A percentile compares a stretch with the other conserved stretches of the same genome.
phyloP scores from a whole-genome alignment of 164 flowering plant genomes.

The Macadamia tetraphylla region DNA sequence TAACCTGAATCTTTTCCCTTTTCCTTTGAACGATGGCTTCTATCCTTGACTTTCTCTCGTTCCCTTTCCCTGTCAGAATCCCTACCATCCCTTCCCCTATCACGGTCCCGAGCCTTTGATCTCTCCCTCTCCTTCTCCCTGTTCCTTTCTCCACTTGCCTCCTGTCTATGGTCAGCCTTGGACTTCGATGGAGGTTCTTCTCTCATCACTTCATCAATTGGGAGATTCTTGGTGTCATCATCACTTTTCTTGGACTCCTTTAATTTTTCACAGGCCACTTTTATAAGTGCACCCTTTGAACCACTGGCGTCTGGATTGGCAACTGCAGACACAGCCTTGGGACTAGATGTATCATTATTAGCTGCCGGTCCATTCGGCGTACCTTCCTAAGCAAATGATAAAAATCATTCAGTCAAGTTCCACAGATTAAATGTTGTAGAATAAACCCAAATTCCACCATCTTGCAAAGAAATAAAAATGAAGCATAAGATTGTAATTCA shows the following conservation, averaged over 20 bases:
- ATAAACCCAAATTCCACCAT: not conserved
- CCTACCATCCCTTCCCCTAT: conserved; percentile 39
- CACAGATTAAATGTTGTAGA: not conserved
- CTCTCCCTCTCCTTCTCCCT: conserved; percentile 54
- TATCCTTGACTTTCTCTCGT: conserved; percentile 53
- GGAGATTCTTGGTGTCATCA: conserved; percentile 42
- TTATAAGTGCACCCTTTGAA: conserved; percentile 37
- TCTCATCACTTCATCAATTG: conserved; percentile 42
- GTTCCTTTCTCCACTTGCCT: conserved; percentile 46
- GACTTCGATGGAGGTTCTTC: conserved; percentile 42
- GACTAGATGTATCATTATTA: conserved; percentile 21
- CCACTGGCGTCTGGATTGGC: conserved; percentile 37
- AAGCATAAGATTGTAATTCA: conserved; percentile 11
- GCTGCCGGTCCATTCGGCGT: conserved; percentile 26
- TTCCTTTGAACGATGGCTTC: conserved; percentile 66
- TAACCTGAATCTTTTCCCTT: conserved; percentile 56
- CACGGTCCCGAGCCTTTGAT: conserved; percentile 16
- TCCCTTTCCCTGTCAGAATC: conserved; percentile 63
- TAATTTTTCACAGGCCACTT: conserved; percentile 41
- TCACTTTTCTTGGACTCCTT: conserved; percentile 69
- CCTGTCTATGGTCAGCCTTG: conserved; percentile 42
- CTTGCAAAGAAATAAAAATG: not conserved
- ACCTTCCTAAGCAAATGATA: conserved; percentile 38
- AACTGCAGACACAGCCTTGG: conserved; percentile 21
- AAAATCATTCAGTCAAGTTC: conserved; percentile 1